Evolutionary conservation across 768 basidiomycete genomes (phyloP).

Genomic region (Filobasidium floriforme): DNA sequence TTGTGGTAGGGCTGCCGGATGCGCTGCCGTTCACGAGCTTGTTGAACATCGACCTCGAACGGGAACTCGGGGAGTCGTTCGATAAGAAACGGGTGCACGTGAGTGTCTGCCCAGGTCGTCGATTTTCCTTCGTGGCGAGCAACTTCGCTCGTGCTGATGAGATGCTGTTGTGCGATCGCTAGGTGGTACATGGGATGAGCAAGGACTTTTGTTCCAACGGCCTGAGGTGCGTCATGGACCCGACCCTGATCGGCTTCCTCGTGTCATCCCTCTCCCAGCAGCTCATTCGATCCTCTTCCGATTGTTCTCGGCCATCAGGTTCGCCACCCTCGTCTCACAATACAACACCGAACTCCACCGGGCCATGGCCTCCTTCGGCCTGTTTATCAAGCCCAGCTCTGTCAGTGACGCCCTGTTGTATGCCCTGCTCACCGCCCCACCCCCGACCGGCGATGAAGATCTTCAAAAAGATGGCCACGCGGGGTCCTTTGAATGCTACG

Average conservation of each 20-base stretch:
- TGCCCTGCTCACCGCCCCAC: conserved; percentile 12
- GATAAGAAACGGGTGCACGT: conserved; percentile 36
- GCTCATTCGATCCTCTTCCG: too few relatives aligned
- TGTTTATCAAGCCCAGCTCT: conserved; percentile 42
- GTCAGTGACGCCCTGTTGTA: conserved; percentile 22
- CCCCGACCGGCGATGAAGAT: conserved; percentile 4
- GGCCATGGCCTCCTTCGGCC: conserved; percentile 37
- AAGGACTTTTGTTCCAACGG: conserved; percentile 35
- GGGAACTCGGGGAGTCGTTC: conserved; percentile 34
- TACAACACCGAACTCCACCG: conserved; percentile 37
- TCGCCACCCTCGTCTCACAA: conserved; percentile 40
- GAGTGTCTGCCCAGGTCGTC: too few relatives aligned
- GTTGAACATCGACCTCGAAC: conserved; percentile 38
- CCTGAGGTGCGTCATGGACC: not conserved
- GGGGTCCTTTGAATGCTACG: not conserved
- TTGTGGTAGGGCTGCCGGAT: conserved; percentile 24
- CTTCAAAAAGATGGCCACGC: not conserved
- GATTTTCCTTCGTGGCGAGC: too few relatives aligned
- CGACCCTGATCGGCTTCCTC: too few relatives aligned
- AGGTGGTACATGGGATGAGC: conserved; percentile 37
- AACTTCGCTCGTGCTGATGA: too few relatives aligned
- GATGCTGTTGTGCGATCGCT: too few relatives aligned
- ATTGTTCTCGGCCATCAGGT: conserved; percentile 14
- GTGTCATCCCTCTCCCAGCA: too few relatives aligned
- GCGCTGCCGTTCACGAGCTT: conserved; percentile 40